phyloP scores from a whole-genome alignment of 129 eudicot species.

The Helianthus annuus region HanXRQr2.0-SUNRISE NC_035434.2:17412865-17413364 shows the following conservation, averaged over 20 bases:
- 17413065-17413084: too few species aligned
- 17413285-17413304: slow-evolving; percentile 41
- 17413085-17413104: too few species aligned
- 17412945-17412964: too few species aligned
- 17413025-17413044: background rate
- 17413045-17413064: background rate
- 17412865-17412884: too few species aligned
- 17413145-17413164: too few species aligned
- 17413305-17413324: slow-evolving; percentile 72
- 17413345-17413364: slow-evolving; percentile 61
- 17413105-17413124: too few species aligned
- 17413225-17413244: background rate
- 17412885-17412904: too few species aligned
- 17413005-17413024: too few species aligned
- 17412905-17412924: background rate
- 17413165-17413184: too few species aligned
- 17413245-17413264: background rate
- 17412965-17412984: too few species aligned
- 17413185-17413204: slow-evolving; percentile 1
- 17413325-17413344: slow-evolving; percentile 50
- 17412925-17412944: background rate
- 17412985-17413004: too few species aligned
- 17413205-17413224: background rate
- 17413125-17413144: too few species aligned
- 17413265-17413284: slow-evolving; percentile 5